A percentile compares a stretch with the other conserved stretches of the same genome.
These are phyloP conservation scores for Kuraishia floccosa DNA, from an alignment of 805 yeast genomes.

Conservation along the genomic window DNA sequence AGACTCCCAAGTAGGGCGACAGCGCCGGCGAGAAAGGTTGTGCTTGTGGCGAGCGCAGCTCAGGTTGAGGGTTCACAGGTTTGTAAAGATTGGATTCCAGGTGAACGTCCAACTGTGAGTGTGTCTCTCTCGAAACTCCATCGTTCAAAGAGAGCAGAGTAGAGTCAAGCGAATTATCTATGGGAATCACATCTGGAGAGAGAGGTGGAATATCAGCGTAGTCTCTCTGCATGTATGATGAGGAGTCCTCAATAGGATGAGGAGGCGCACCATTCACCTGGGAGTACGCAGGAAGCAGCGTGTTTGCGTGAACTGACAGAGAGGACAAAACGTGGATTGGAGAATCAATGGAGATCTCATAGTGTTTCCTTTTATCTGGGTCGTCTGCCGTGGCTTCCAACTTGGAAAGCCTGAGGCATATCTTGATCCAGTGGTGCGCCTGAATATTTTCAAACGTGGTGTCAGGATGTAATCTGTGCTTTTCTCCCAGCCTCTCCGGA, in stretches of 20 bases:
- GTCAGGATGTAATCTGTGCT: constrained; percentile 68
- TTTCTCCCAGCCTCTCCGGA: constrained; percentile 54
- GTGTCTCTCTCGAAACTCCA: constrained; percentile 6
- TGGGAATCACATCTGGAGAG: constrained; percentile 42
- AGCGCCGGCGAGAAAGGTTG: constrained; percentile 18
- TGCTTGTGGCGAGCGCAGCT: constrained; percentile 39
- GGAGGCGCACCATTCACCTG: constrained; percentile 11
- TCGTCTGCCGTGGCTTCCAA: constrained; percentile 37
- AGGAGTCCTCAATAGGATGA: constrained; percentile 4
- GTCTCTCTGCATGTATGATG: neutral
- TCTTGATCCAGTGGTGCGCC: constrained; percentile 92
- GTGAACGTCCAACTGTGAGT: constrained; percentile 36
- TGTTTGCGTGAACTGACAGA: constrained; percentile 71
- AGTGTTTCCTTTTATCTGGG: constrained; percentile 64
- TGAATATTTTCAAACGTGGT: constrained; percentile 72
- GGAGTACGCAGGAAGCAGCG: constrained; percentile 62
- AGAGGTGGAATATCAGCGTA: constrained; percentile 18
- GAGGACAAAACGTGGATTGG: constrained; percentile 79
- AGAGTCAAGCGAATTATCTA: constrained; percentile 24
- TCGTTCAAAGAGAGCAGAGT: constrained; percentile 13
- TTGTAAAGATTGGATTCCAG: constrained; percentile 35
- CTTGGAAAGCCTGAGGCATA: constrained; percentile 70
- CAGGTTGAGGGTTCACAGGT: constrained; percentile 53
- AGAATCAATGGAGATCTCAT: constrained; percentile 89
- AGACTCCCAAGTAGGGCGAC: constrained; percentile 11